Evolutionary conservation across 257 asterid species (phyloP).

Genomic region (Anisodus acutangulus): DNA sequence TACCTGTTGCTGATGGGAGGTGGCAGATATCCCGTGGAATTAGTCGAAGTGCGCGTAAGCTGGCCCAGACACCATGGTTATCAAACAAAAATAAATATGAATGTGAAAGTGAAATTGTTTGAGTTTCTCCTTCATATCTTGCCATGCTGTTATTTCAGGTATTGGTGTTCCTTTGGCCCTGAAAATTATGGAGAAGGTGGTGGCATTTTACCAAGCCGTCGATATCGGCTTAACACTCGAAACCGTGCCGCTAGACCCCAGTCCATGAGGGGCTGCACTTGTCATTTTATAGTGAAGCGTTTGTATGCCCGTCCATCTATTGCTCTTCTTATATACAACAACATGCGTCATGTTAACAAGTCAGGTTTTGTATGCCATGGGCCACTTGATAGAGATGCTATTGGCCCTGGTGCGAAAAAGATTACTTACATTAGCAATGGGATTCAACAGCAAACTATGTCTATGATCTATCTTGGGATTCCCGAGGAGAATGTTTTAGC

Average conservation of each 20-base stretch:
- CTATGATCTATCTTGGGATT: slow-evolving; percentile 96
- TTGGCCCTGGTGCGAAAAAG: slow-evolving; percentile 96
- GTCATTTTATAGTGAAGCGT: slow-evolving; percentile 92
- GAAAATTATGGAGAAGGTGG: slow-evolving; percentile 99
- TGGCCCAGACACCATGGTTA: too few relatives aligned
- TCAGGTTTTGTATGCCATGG: slow-evolving; percentile 93
- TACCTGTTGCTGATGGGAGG: too few relatives aligned
- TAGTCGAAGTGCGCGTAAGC: too few relatives aligned
- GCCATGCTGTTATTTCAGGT: slow-evolving; percentile 55
- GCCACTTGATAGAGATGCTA: slow-evolving; percentile 94
- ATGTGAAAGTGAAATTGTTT: too few relatives aligned
- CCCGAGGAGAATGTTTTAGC: slow-evolving; percentile 95
- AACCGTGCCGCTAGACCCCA: slow-evolving; percentile 99
- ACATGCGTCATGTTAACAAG: slow-evolving; percentile 90
- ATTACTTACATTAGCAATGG: slow-evolving; percentile 86
- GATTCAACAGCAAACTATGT: slow-evolving; percentile 97
- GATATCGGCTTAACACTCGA: slow-evolving; percentile 86
- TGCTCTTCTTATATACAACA: slow-evolving; percentile 82
- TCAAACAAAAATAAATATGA: too few relatives aligned
- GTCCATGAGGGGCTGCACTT: slow-evolving; percentile 96
- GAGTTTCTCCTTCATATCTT: slow-evolving; percentile 20
- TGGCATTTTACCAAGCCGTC: slow-evolving; percentile 82
- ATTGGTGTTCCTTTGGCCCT: slow-evolving; percentile 99
- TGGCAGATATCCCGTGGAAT: too few relatives aligned
- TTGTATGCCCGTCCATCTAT: slow-evolving; percentile 80